Evolutionary conservation across 78 protist genomes (phyloP), one percentile per base, ranked within the genome.

Genomic region (Goniomonas avonlea): DNA sequence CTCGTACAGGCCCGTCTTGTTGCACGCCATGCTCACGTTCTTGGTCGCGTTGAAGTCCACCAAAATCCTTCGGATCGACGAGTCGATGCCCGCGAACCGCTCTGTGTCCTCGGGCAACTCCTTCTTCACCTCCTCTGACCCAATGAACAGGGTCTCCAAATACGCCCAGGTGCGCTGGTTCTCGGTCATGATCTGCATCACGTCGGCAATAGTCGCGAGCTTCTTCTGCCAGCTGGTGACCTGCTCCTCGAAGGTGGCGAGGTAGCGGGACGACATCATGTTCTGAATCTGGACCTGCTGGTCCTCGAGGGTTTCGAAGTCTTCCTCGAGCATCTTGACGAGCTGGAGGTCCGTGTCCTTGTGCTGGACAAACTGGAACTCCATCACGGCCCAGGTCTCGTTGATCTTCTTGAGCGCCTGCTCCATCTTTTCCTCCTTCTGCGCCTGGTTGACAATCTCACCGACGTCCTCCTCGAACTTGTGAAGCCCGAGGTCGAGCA

Each of bases 91-190:
- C 20, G 53, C 87, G 73, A 87, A 87, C 20, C 87, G 58, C 35
- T 31, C 82, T 2, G 85, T 37, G 63, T 87, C 91, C 73, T 73
- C 80, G 41, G 87, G 91, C 23, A 87, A 78, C 75, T 83, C 86
- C 53, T 56, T 35, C 34, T 69, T 38, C 53, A 86, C 84, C 48
- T 86, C 90, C 21, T 79, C 85, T 27, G 86, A 81, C 58, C 84
- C 86, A 40, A 77, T 77, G 73, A 85, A 85, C 40, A 85, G 80
- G n/a, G 71, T 61, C 66, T 81, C 89, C 18, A 85, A 56, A 47
- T 85, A 59, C 27, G 68, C 77, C 89, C 89, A 85, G 27, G 76
- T 80, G 47, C 75, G 43, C 66, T 85, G 89, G 29, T 69, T 76
- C 25, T 81, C 85, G 41, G 31, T 4, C 82, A 79, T 58, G 35